Percentiles rank a stretch among this genome's conserved stretches.
phyloP scores from a whole-genome alignment of 495 filamentous ascomycete species.

The Talaromyces borbonicus region DNA sequence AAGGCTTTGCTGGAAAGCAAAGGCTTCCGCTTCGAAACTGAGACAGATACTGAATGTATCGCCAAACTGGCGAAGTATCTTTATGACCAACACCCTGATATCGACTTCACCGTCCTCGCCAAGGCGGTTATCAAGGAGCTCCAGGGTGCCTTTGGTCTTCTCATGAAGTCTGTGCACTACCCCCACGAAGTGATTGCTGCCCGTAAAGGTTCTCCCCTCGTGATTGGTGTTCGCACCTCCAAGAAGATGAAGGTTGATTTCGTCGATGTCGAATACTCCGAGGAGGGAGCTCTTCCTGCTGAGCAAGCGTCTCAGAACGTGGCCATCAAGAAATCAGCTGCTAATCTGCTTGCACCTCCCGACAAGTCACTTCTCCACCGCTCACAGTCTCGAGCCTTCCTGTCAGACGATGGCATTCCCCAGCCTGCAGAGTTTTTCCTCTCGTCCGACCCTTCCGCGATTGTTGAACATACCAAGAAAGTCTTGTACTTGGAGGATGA shows the following conservation, averaged over 20 bases:
- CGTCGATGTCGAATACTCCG: conserved; percentile 93
- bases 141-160: conserved; percentile 90
- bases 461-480: conserved; percentile 99
- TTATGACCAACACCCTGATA: conserved; percentile 87
- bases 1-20: conserved; percentile 87
- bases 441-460: conserved; percentile 94
- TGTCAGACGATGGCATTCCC: conserved; percentile 93
- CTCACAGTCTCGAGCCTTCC: conserved; percentile 95
- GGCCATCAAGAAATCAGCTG: conserved; percentile 82
- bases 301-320: conserved; percentile 95
- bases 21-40: conserved; percentile 96
- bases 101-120: conserved; percentile 90
- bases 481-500: conserved; percentile 98
- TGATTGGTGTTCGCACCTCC: conserved; percentile 88
- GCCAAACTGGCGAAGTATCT: conserved; percentile 98
- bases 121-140: conserved; percentile 98
- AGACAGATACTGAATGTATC: conserved; percentile 98
- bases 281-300: conserved; percentile 77
- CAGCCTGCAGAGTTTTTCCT: conserved; percentile 99
- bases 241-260: conserved; percentile 99
- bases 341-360: conserved; percentile 72
- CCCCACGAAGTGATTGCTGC: conserved; percentile 97
- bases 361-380: conserved; percentile 97
- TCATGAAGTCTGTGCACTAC: conserved; percentile 97
- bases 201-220: conserved; percentile 92